Conservation (phyloP, 495 filamentous ascomycete genomes). For the Aspergillus nidulans region DNA sequence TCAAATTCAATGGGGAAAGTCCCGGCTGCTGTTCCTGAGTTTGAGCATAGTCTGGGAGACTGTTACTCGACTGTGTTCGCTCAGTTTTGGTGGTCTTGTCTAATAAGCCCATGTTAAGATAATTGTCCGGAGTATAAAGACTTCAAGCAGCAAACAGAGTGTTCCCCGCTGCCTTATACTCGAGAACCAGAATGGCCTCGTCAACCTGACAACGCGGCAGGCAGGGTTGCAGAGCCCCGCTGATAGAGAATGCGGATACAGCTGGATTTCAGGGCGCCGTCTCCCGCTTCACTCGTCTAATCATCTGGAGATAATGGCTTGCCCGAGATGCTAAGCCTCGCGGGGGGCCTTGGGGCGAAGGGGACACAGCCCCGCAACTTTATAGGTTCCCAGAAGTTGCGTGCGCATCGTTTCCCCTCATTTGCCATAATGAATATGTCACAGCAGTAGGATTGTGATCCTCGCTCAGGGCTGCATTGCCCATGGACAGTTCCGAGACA, state of each 20-base stretch:
- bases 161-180: background rate
- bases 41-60: conserved; percentile 21
- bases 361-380: conserved; percentile 5
- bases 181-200: too few species aligned
- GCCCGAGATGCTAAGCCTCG: background rate
- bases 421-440: background rate
- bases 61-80: background rate
- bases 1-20: conserved; percentile 17
- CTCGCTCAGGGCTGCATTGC: background rate
- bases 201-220: too few species aligned
- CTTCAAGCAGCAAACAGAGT: background rate
- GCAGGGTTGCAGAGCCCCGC: background rate
- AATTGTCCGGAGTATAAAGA: background rate
- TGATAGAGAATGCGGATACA: background rate
- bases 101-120: conserved; percentile 10
- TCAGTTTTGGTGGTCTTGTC: background rate
- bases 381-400: background rate
- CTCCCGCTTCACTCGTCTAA: background rate
- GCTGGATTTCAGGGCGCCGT: background rate
- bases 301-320: background rate
- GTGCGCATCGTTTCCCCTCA: background rate
- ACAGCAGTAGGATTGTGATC: background rate
- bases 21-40: conserved; percentile 1
- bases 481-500: background rate
- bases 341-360: background rate